Evolutionary conservation across 371 early-diverging fungal species (phyloP).

Genomic region (Amoeboaphelidium occidentale): DNA sequence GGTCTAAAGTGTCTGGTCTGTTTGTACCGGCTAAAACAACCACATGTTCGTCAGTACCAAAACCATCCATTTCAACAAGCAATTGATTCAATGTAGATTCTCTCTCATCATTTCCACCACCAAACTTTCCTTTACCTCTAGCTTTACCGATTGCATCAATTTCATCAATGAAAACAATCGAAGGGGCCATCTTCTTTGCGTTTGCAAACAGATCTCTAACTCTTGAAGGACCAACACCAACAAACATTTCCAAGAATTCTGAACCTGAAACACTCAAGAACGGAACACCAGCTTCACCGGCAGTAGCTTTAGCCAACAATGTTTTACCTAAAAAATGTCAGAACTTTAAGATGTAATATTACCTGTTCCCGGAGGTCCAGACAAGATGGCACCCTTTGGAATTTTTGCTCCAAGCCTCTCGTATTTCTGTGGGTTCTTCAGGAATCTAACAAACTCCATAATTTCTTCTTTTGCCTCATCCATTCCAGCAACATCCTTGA

Average conservation of each 20-base stretch:
- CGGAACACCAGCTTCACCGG: constrained; percentile 93
- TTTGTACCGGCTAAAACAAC: constrained; percentile 90
- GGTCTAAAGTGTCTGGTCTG: constrained; percentile 70
- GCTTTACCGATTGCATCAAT: constrained; percentile 99
- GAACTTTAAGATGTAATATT: constrained; percentile 22
- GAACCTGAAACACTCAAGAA: constrained; percentile 96
- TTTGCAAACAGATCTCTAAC: constrained; percentile 90
- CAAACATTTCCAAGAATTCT: constrained; percentile 99
- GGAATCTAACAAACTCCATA: constrained; percentile 96
- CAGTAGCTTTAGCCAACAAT: constrained; percentile 92
- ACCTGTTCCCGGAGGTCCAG: constrained; percentile 95
- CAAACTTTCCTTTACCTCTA: constrained; percentile 67
- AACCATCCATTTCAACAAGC: constrained; percentile 99
- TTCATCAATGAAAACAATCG: constrained; percentile 98
- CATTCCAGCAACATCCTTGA: constrained; percentile 99
- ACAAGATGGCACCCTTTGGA: constrained; percentile 97
- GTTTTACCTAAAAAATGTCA: constrained; percentile 60
- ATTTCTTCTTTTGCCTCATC: constrained; percentile 99
- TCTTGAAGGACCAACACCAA: constrained; percentile 95
- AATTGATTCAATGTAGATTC: constrained; percentile 93
- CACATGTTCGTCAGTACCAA: constrained; percentile 66
- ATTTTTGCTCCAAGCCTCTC: constrained; percentile 96
- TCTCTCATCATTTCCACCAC: constrained; percentile 92
- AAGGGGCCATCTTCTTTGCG: constrained; percentile 91
- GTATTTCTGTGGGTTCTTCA: constrained; percentile 92